Conservation (phyloP, 768 basidiomycete genomes). For the Phaeotremella skinneri region DNA sequence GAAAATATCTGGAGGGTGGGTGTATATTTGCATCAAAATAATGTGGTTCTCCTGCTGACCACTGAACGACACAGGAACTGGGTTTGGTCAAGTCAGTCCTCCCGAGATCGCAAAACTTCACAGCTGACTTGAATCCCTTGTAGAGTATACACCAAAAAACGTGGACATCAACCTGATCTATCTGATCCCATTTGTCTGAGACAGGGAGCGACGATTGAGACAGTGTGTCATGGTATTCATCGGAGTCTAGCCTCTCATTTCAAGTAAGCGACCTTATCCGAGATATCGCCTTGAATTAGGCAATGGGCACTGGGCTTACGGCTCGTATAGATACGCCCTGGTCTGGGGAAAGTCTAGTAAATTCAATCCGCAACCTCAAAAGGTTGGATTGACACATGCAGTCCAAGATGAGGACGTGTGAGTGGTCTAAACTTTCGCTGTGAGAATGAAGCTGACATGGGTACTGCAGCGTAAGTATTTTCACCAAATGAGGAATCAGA, state of each 20-base stretch:
- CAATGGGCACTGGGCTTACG: background rate
- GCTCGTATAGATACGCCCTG: constrained; percentile 63
- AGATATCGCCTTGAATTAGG: background rate
- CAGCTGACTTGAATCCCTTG: constrained; percentile 55
- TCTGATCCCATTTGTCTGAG: constrained; percentile 79
- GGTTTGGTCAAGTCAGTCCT: constrained; percentile 44
- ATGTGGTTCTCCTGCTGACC: background rate
- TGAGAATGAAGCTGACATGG: background rate
- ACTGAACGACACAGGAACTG: constrained; percentile 33
- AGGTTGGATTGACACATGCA: constrained; percentile 75
- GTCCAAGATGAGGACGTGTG: constrained; percentile 58
- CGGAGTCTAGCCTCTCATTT: constrained; percentile 85
- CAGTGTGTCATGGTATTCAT: constrained; percentile 90
- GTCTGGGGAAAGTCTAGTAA: constrained; percentile 97
- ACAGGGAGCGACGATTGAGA: constrained; percentile 90
- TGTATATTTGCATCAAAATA: constrained; percentile 2
- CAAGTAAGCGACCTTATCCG: constrained; percentile 53
- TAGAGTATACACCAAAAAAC: constrained; percentile 95
- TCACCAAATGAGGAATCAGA: constrained; percentile 42
- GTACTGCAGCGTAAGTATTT: constrained; percentile 46
- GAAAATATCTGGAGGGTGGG: constrained; percentile 55
- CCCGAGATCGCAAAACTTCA: background rate
- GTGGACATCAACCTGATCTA: constrained; percentile 90
- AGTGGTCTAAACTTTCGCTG: constrained; percentile 17
- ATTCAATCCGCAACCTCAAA: constrained; percentile 89